Base-by-base conservation (phyloP, 257 asterid species). In the Gynochthodes officinalis region DNA sequence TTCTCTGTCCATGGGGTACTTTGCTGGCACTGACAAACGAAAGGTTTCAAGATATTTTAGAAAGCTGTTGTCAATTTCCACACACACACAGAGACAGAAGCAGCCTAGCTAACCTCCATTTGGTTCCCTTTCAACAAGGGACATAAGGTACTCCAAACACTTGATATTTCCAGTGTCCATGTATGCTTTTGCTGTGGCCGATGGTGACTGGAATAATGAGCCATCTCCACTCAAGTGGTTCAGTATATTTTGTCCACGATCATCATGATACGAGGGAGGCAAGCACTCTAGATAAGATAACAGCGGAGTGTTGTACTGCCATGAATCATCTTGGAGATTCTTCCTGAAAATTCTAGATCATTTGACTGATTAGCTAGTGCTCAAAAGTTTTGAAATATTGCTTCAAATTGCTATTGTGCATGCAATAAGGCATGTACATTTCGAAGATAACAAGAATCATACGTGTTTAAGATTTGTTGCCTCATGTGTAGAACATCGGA, bases 101-200 rank as follows among this genome's bases (percentile, higher is more conserved):
- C n/a, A n/a, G n/a, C n/a, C n/a, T n/a, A n/a, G n/a, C n/a, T n/a
- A n/a, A 76, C 87, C 89, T 79, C 90, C 93, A 64, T 68, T 64
- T 0, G 89, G 89, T 67, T 82, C 85, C 1, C 70, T 67, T n/a
- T 52, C 77, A 62, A 77, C 67, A 39, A 89, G 82, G 5, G 84
- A 79, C 0, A 68, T 65, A 1, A 89, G 84, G 64, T 82, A 82
- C 14, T 74, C 30, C 23, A 84, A 64, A 70, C 77, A 80, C 2
- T 75, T 44, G 21, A 14, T 16, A 66, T 78, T 79, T 27, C 81
- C 68, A 2, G 89, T 87, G 11, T 69, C 59, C 77, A 84, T 80
- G 48, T 72, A 88, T 9, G 86, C 87, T 14, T 66, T 52, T 49
- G 89, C 92, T 0, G 84, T 83, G 57, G 96, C 92, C 0, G 90